Evolutionary conservation across 192 early-diverging fungal species (phyloP), one percentile per base, ranked within the genome.

Genomic region (Backusella luteola): DNA sequence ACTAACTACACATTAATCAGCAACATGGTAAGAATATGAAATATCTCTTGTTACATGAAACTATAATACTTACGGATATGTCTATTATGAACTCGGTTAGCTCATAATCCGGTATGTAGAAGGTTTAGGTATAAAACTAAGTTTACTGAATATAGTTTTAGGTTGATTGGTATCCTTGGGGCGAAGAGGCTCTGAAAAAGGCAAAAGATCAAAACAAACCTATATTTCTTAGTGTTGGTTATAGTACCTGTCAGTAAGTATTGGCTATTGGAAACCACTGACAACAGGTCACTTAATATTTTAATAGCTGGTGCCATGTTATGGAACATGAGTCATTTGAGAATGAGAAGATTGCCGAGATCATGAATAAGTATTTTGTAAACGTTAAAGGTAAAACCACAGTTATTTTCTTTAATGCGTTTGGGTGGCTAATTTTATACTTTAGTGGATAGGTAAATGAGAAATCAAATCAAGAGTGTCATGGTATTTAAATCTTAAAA

Each of bases 141-240:
- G 34, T 6, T 29, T 42, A 46, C 42, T 23, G 9, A 68, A 3
- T 69, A 69, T 41, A 7, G 7, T n/a, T 21, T 32, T 42, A 76
- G 75, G 86, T 87, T 12, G 89, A 92, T 75, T 92, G 90, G 90
- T 90, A 88, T 77, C 88, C 90, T 36, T 92, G 90, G 90, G 82
- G 88, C 8, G 73, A 88, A 73, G 88, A 90, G 73, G 90, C 90
- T 8, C 90, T 92, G 66, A 66, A 78, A 23, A 83, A 82, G 42
- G 88, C 90, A 11, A 69, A 74, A 36, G 35, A 79, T n/a, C 82
- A 89, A 72, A 83, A 88, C 63, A 91, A 88, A 75, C 84, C 85
- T 12, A 91, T 92, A 36, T 87, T 92, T 68, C 74, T 92, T 14
- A 90, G 88, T 74, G 83, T 92, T 17, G 90, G 90, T 42, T 92